phyloP scores from a whole-genome alignment of 345 rosid genomes.

The Tarenaya hassleriana region DNA sequence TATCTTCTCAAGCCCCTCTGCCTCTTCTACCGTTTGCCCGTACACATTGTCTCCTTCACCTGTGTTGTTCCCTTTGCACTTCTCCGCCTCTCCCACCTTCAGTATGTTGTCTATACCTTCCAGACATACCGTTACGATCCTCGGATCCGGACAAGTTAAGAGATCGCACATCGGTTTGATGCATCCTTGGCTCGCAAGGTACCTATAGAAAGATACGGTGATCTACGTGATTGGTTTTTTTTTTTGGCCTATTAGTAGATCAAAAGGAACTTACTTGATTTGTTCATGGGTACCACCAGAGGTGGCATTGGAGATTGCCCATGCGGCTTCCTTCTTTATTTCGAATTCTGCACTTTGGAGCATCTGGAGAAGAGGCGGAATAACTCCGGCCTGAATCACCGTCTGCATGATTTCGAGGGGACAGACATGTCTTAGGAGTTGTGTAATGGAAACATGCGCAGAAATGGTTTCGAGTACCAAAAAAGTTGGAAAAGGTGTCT shows the following conservation, averaged over 20 bases:
- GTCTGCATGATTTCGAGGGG: slow-evolving; percentile 31
- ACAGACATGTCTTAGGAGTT: background rate
- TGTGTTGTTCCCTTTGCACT: slow-evolving; percentile 34
- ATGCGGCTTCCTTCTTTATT: slow-evolving; percentile 74
- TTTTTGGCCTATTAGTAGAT: too few species aligned
- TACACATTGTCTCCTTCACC: slow-evolving; percentile 48
- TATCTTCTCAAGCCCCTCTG: slow-evolving; percentile 67
- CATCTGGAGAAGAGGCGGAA: slow-evolving; percentile 45
- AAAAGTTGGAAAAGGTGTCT: too few species aligned
- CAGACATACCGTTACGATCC: slow-evolving; percentile 50
- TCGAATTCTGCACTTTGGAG: slow-evolving; percentile 66
- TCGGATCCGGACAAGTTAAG: slow-evolving; percentile 63
- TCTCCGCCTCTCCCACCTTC: slow-evolving; percentile 67
- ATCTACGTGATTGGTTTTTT: background rate
- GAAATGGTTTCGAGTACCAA: too few species aligned
- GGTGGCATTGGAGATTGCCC: slow-evolving; percentile 77
- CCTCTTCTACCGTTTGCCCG: slow-evolving; percentile 63
- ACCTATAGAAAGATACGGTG: slow-evolving; percentile 25
- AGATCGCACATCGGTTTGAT: slow-evolving; percentile 71
- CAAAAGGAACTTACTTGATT: slow-evolving; percentile 41
- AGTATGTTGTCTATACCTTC: slow-evolving; percentile 72
- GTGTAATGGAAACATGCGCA: background rate
- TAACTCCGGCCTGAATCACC: slow-evolving; percentile 49
- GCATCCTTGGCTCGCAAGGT: slow-evolving; percentile 53
- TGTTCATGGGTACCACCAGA: slow-evolving; percentile 70